Base-by-base conservation (phyloP, 108 stramenopile genomes). In the Epipyxis sp. region DNA sequence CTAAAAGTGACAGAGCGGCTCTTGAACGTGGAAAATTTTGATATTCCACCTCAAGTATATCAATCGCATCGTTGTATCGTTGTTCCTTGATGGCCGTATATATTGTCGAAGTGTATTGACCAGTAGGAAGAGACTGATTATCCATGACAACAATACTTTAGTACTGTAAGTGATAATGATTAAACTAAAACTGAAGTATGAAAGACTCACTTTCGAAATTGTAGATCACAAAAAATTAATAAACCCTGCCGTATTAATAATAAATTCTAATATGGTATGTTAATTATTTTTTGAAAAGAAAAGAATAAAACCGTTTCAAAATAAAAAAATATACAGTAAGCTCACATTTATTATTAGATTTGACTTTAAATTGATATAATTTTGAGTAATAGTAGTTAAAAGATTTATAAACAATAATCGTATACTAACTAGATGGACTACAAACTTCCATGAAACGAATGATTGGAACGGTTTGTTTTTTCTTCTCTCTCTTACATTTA, bases 1-100 rank as follows among this genome's bases (percentile, higher is more conserved):
- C 93, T 43, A 94, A 80, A 25, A 94, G 85, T 3, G 91, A 91
- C 29, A 94, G 79, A 0, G 88, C 85, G 0, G 92, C 89, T 1
- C 92, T 67, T 69, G 83, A 88, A 20, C 87, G 79, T 3, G 94
- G 92, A 42, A 91, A 89, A 59, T 87, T 82, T 61, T 89, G 88
- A 61, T 72, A 79, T 37, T 84, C 82, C 1, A 86, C 54, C 10
- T 41, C 46, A 29, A 89, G 77, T 34, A 89, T 74, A 20, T 44
- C n/a, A 13, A 89, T 77, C 2, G 88, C 90, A 39, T 89, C 87
- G 13, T 44, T 44, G 43, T 85, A 90, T 27, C 84, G 82, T 32
- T 77, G 45, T 25, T 88, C 86, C 68, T 81, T 82, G 58, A 90
- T 89, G 32, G 85, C 67, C 3, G 86, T 82, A 44, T 90, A 90